These are phyloP conservation scores for Brassica juncea DNA, from an alignment of 345 rosid species.

Conservation along the genomic window DNA sequence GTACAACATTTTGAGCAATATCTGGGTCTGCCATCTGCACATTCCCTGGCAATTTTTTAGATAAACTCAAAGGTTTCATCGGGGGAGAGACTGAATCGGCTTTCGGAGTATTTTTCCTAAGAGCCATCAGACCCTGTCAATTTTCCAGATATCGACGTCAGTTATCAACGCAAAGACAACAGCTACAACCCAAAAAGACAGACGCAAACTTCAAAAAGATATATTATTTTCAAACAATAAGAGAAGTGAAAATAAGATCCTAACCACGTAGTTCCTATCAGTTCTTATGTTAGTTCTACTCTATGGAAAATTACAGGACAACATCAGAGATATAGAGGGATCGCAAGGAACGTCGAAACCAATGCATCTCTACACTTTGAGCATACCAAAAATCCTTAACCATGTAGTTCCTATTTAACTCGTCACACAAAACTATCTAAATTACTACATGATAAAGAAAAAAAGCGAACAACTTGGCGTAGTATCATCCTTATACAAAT, in stretches of 20 bases:
- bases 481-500: not conserved
- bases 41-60: conserved; percentile 57
- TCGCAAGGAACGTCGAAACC: not conserved
- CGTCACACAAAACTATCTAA: not conserved
- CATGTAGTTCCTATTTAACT: not conserved
- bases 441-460: not conserved
- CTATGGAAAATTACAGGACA: not conserved
- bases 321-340: not conserved
- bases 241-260: not conserved
- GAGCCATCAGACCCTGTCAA: conserved; percentile 61
- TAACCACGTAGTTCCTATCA: not conserved
- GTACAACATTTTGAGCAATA: conserved; percentile 40
- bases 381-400: not conserved
- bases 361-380: conserved; percentile 7
- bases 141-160: conserved; percentile 15
- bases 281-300: not conserved
- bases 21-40: conserved; percentile 53
- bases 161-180: conserved; percentile 2
- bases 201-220: not conserved
- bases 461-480: not conserved
- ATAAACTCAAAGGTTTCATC: conserved; percentile 68
- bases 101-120: conserved; percentile 62
- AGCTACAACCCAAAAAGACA: conserved; percentile 9
- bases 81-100: conserved; percentile 50
- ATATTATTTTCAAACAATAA: not conserved